Conservation (phyloP, 2,329 filamentous ascomycete genomes). For the Mycosphaerella sp. region DNA sequence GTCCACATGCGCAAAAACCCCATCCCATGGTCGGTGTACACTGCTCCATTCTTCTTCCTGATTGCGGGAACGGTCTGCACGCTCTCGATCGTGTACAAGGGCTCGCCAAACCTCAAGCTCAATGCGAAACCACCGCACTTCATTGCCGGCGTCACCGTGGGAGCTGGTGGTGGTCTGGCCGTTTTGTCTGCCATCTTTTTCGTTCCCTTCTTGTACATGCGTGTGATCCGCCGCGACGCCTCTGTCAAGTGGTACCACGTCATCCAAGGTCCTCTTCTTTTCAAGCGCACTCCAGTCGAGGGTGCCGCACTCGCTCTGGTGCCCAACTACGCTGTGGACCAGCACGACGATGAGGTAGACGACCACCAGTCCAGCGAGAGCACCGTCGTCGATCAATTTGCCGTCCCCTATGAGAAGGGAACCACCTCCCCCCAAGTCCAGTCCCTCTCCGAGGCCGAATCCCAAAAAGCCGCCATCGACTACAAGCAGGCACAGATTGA, state of each 20-base stretch:
- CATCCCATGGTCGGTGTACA: constrained; percentile 45
- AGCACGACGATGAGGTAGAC: constrained; percentile 54
- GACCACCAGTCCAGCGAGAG: constrained; percentile 32
- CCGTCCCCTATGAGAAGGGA: constrained; percentile 31
- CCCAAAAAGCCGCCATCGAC: constrained; percentile 14
- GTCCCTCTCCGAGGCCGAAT: constrained; percentile 32
- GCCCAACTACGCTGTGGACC: constrained; percentile 71
- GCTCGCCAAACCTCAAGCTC: constrained; percentile 40
- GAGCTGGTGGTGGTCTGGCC: constrained; percentile 32
- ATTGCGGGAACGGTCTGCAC: constrained; percentile 45
- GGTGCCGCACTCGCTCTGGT: constrained; percentile 53
- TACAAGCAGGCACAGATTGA: constrained; percentile 59
- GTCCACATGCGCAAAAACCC: constrained; percentile 47
- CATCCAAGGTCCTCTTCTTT: constrained; percentile 33
- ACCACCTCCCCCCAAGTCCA: constrained; percentile 2
- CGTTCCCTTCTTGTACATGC: constrained; percentile 32
- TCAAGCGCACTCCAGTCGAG: constrained; percentile 47
- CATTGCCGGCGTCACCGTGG: constrained; percentile 48
- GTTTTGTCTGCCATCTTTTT: constrained; percentile 40
- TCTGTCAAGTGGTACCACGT: constrained; percentile 32
- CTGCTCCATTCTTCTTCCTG: constrained; percentile 47
- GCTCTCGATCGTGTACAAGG: constrained; percentile 54
- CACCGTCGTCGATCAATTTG: constrained; percentile 28
- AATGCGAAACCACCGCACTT: constrained; percentile 38
- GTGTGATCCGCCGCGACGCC: constrained; percentile 31